These are phyloP conservation scores for Sclerotinia trifoliorum DNA, from an alignment of 2,329 filamentous ascomycete genomes.

Conservation along the genomic window DNA sequence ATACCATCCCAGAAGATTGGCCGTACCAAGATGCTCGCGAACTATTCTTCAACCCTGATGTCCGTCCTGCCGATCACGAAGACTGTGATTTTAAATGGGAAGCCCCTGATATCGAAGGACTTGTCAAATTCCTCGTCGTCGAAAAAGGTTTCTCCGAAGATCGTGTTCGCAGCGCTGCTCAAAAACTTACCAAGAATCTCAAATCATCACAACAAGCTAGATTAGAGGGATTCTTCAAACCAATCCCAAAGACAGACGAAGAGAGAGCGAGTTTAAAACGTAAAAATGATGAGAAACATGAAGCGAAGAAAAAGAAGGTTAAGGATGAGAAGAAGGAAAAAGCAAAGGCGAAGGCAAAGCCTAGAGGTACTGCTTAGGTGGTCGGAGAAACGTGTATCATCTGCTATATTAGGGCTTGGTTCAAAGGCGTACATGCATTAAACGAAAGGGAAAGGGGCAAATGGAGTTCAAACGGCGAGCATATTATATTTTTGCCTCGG, in stretches of 20 bases:
- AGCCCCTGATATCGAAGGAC: slow-evolving; percentile 82
- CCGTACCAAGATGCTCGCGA: slow-evolving; percentile 88
- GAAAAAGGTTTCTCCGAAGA: slow-evolving; percentile 99
- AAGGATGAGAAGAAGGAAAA: slow-evolving; percentile 96
- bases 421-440: slow-evolving; percentile 1
- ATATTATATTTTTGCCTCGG: background rate
- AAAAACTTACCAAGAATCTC: slow-evolving; percentile 81
- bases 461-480: slow-evolving; percentile 2
- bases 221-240: slow-evolving; percentile 96
- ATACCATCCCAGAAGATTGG: slow-evolving; percentile 91
- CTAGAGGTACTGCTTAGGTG: slow-evolving; percentile 49
- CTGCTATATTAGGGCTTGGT: background rate
- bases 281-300: slow-evolving; percentile 88
- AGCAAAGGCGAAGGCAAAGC: slow-evolving; percentile 85
- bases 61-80: slow-evolving; percentile 76
- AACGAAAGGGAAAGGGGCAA: background rate
- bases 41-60: slow-evolving; percentile 89
- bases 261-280: slow-evolving; percentile 85
- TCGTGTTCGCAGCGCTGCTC: slow-evolving; percentile 75
- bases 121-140: slow-evolving; percentile 83
- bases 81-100: slow-evolving; percentile 99
- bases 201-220: slow-evolving; percentile 89
- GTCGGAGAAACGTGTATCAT: background rate
- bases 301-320: slow-evolving; percentile 90
- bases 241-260: slow-evolving; percentile 80